A percentile compares a stretch with the other conserved stretches of the same genome.
These are phyloP conservation scores for Apiotrichum gamsii DNA, from an alignment of 1,284 basidiomycete genomes.

Conservation along the genomic window DNA sequence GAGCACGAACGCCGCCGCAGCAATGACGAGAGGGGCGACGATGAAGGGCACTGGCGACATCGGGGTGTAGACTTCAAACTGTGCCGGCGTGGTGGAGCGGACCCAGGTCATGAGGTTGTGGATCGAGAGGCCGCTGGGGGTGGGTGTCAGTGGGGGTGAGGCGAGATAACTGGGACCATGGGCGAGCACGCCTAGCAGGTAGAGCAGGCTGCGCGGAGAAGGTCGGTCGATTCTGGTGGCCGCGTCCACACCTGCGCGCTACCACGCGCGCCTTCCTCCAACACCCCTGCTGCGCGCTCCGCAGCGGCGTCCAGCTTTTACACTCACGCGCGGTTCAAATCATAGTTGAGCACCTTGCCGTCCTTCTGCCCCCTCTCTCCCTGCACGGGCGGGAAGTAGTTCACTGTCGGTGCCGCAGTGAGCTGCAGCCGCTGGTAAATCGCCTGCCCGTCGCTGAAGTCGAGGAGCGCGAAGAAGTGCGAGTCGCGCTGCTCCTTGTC, in stretches of 20 bases:
- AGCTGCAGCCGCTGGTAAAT: conserved; percentile 72
- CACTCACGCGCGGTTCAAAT: conserved; percentile 61
- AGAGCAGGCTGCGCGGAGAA: conserved; percentile 3
- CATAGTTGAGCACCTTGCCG: conserved; percentile 59
- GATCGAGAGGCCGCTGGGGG: conserved; percentile 76
- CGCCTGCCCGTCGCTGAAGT: conserved; percentile 68
- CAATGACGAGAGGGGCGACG: conserved; percentile 57
- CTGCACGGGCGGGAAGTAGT: conserved; percentile 65
- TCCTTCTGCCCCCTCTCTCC: conserved; percentile 58
- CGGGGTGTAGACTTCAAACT: conserved; percentile 42
- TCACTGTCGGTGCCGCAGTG: conserved; percentile 70
- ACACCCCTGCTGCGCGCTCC: too few species aligned
- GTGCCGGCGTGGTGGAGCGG: conserved; percentile 56
- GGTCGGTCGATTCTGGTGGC: too few species aligned
- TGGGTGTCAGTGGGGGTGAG: too few species aligned
- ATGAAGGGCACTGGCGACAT: conserved; percentile 51
- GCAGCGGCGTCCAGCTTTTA: too few species aligned
- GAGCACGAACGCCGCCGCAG: conserved; percentile 11
- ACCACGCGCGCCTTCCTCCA: too few species aligned
- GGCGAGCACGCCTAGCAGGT: background rate
- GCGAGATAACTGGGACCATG: too few species aligned
- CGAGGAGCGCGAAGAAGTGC: conserved; percentile 87
- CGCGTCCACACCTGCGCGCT: too few species aligned
- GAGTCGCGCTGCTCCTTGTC: conserved; percentile 59
- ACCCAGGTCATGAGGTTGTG: conserved; percentile 69